Evolutionary conservation across 495 filamentous ascomycete genomes (phyloP).

Genomic region (Oidiodendron maius): DNA sequence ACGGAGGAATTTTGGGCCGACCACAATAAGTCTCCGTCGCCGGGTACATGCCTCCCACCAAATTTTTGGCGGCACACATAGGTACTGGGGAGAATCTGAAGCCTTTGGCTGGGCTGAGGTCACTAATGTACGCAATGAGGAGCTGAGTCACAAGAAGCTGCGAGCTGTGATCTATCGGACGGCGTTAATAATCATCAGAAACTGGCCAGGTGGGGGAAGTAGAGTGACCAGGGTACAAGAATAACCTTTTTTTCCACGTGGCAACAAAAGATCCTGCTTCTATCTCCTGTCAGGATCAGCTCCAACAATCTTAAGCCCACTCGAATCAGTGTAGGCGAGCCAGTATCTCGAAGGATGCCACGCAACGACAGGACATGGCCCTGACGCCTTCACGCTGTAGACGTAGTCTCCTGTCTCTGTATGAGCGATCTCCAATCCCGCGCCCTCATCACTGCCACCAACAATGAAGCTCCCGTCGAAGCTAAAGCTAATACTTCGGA

Average conservation of each 20-base stretch:
- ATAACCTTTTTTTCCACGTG: too few relatives aligned
- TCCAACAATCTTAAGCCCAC: slow-evolving; percentile 64
- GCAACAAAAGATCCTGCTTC: not conserved
- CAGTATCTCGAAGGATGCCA: slow-evolving; percentile 92
- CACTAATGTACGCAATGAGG: too few relatives aligned
- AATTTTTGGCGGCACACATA: too few relatives aligned
- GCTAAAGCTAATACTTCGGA: slow-evolving; percentile 81
- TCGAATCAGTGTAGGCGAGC: slow-evolving; percentile 80
- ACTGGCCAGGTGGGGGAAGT: too few relatives aligned
- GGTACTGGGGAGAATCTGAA: too few relatives aligned
- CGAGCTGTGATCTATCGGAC: too few relatives aligned
- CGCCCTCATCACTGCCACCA: slow-evolving; percentile 78
- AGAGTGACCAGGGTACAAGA: not conserved
- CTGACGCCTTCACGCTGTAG: slow-evolving; percentile 66
- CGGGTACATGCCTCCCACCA: too few relatives aligned
- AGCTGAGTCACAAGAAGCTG: too few relatives aligned
- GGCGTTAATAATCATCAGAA: too few relatives aligned
- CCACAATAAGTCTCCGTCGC: too few relatives aligned
- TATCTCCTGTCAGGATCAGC: slow-evolving; percentile 24
- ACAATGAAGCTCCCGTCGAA: slow-evolving; percentile 87
- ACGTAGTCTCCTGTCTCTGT: slow-evolving; percentile 84
- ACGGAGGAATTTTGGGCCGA: too few relatives aligned
- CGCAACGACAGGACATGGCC: slow-evolving; percentile 59
- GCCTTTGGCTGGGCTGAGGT: too few relatives aligned
- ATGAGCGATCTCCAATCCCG: slow-evolving; percentile 69